Percentiles rank a stretch among this genome's conserved stretches.
Conservation (phyloP, 768 basidiomycete species). For the Suillus variegatus region DNA sequence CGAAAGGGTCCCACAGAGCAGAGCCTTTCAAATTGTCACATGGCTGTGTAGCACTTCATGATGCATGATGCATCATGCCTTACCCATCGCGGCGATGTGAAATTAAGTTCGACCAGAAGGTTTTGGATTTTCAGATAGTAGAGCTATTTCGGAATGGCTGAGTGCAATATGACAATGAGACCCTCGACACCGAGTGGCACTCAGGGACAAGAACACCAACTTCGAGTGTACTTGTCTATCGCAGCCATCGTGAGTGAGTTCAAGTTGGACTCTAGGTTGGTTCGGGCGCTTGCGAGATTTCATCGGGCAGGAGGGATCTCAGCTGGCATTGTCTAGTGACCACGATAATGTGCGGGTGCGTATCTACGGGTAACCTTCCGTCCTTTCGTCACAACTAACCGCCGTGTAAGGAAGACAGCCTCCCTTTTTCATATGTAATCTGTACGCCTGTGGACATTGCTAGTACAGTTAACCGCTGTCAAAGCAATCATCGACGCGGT, state of each 20-base stretch:
- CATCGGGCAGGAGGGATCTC: neutral
- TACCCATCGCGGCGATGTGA: neutral
- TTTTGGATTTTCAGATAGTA: constrained; percentile 3
- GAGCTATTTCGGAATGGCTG: neutral
- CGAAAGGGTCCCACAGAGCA: neutral
- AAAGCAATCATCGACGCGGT: neutral
- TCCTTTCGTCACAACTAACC: neutral
- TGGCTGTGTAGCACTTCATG: constrained; percentile 1
- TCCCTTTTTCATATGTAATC: neutral
- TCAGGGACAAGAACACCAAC: neutral
- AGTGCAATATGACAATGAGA: neutral
- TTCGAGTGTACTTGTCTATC: neutral
- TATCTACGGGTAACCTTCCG: neutral
- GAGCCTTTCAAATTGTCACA: neutral
- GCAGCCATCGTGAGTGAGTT: neutral
- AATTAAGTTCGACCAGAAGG: constrained; percentile 4
- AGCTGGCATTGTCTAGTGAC: neutral
- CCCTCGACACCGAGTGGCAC: neutral
- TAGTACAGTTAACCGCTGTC: neutral
- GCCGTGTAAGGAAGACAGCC: neutral
- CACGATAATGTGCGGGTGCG: neutral
- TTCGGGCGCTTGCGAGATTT: neutral
- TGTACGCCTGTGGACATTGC: neutral
- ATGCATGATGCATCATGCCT: neutral
- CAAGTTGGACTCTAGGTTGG: neutral